These are phyloP conservation scores for Paragyromitra xinjiangensis DNA, from an alignment of 495 filamentous ascomycete species.

Conservation along the genomic window DNA sequence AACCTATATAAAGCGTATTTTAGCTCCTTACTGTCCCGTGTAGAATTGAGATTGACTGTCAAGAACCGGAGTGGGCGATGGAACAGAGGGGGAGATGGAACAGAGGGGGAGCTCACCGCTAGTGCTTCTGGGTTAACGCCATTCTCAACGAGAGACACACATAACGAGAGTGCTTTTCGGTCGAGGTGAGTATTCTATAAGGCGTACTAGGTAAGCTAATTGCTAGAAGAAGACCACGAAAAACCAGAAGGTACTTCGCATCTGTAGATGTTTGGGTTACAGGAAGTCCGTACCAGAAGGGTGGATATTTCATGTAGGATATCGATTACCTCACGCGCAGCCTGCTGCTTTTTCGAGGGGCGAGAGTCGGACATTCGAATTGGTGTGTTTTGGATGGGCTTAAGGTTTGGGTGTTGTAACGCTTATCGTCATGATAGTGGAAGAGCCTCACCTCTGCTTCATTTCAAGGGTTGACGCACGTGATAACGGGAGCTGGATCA, in stretches of 20 bases:
- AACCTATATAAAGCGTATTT: constrained; percentile 61
- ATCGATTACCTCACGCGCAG: constrained; percentile 94
- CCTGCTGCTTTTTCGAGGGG: constrained; percentile 73
- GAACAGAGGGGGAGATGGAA: not conserved
- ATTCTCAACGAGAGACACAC: constrained; percentile 96
- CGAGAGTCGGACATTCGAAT: constrained; percentile 47
- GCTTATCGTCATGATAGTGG: not conserved
- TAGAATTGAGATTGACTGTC: not conserved
- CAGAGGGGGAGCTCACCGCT: constrained; percentile 69
- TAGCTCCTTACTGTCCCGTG: not conserved
- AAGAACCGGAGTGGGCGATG: not conserved
- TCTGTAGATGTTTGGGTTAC: not conserved
- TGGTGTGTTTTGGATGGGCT: not conserved
- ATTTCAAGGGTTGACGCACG: not conserved
- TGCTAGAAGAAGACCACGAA: not conserved
- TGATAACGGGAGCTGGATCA: not conserved
- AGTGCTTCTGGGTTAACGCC: constrained; percentile 95
- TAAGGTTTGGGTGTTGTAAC: not conserved
- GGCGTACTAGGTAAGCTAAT: not conserved
- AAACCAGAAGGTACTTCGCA: not conserved
- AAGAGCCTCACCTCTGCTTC: not conserved
- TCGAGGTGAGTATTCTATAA: constrained; percentile 89
- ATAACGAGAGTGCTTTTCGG: constrained; percentile 86
- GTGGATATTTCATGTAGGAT: constrained; percentile 93
- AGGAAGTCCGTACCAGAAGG: constrained; percentile 71